phyloP scores from a whole-genome alignment of 805 yeast genomes.

The Scheffersomyces spartinae region DNA sequence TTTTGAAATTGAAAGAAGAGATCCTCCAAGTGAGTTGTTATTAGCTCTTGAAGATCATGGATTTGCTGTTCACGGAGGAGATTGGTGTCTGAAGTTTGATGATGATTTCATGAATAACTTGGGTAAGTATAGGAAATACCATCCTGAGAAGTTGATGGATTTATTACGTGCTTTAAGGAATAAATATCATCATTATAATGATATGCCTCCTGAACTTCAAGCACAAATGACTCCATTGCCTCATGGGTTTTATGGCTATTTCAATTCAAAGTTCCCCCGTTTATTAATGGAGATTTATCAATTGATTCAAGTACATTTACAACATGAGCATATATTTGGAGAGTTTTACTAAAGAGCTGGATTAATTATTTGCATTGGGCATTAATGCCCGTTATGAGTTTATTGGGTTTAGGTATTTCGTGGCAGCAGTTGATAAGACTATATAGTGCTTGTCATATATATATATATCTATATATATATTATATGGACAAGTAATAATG shows the following conservation, averaged over 20 bases:
- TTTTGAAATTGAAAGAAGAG: slow-evolving; percentile 74
- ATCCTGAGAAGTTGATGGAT: slow-evolving; percentile 69
- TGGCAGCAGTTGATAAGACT: too few species aligned
- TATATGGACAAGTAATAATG: background rate
- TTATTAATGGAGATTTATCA: slow-evolving; percentile 65
- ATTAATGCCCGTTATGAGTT: background rate
- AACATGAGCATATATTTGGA: slow-evolving; percentile 50
- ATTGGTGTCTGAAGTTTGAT: slow-evolving; percentile 76
- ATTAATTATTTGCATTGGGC: background rate
- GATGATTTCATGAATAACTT: slow-evolving; percentile 65
- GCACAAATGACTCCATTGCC: slow-evolving; percentile 69
- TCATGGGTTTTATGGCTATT: slow-evolving; percentile 72
- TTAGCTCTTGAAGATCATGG: slow-evolving; percentile 44
- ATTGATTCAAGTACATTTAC: slow-evolving; percentile 44
- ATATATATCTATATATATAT: background rate
- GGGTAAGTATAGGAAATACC: slow-evolving; percentile 86
- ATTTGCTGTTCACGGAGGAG: slow-evolving; percentile 40
- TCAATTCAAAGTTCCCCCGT: slow-evolving; percentile 64
- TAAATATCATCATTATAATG: slow-evolving; percentile 91
- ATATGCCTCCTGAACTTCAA: slow-evolving; percentile 60
- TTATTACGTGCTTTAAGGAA: slow-evolving; percentile 81
- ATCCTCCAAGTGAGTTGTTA: slow-evolving; percentile 59
- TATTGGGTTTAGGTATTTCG: too few species aligned
- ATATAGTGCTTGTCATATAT: background rate
- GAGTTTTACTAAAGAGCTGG: slow-evolving; percentile 16